Conservation (phyloP, 441 rosid genomes). For the Mallotus japonicus region DNA sequence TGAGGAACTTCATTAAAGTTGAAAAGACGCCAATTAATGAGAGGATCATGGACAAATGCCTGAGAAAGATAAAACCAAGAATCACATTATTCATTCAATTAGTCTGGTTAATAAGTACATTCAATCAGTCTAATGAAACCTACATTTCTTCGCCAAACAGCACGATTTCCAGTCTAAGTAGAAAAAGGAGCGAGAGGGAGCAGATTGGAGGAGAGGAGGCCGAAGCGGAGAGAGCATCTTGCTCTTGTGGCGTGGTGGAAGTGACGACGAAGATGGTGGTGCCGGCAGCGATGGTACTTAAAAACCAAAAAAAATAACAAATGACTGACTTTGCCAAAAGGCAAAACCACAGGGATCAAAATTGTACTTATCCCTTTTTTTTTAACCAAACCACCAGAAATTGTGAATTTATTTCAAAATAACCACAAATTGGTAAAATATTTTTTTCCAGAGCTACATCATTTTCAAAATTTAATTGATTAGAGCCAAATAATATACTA, state of each 20-base stretch:
- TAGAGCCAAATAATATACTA: too few relatives aligned
- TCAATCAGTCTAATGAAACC: too few relatives aligned
- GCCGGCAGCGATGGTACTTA: too few relatives aligned
- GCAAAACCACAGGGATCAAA: too few relatives aligned
- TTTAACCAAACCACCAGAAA: too few relatives aligned
- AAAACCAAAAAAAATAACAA: too few relatives aligned
- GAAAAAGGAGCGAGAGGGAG: conserved; percentile 69
- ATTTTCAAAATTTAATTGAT: too few relatives aligned
- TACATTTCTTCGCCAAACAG: conserved; percentile 84
- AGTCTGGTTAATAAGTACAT: background rate
- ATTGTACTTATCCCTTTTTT: too few relatives aligned
- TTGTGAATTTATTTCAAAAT: too few relatives aligned
- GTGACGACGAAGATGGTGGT: conserved; percentile 73
- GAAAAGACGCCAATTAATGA: conserved; percentile 99
- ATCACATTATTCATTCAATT: background rate
- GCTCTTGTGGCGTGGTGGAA: conserved; percentile 51
- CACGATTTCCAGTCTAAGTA: conserved; percentile 69
- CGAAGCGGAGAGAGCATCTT: conserved; percentile 65
- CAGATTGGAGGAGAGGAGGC: conserved; percentile 49
- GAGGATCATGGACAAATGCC: conserved; percentile 99
- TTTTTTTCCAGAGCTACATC: too few relatives aligned
- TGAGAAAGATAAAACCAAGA: conserved; percentile 24
- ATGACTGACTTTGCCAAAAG: too few relatives aligned
- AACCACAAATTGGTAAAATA: too few relatives aligned
- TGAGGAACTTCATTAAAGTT: conserved; percentile 97